These are phyloP conservation scores for Diaporthe ilicicola DNA, from an alignment of 2,329 filamentous ascomycete species.

Conservation along the genomic window DNA sequence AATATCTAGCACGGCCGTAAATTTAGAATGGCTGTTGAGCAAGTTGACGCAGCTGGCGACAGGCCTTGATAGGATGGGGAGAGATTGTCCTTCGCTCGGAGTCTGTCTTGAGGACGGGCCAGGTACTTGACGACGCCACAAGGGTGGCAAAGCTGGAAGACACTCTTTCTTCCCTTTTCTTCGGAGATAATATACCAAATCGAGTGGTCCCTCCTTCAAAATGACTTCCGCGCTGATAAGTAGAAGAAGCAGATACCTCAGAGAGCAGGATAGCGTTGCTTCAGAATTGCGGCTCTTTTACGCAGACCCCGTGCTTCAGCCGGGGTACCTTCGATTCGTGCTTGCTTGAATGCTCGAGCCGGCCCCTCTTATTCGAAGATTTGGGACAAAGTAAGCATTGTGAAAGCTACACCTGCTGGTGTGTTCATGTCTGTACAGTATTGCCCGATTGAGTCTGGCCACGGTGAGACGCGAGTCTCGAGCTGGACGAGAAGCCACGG, in stretches of 20 bases:
- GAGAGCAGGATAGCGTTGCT: background rate
- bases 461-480: background rate
- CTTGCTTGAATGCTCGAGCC: background rate
- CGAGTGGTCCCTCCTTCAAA: too few relatives aligned
- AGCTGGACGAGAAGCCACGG: background rate
- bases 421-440: background rate
- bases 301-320: background rate
- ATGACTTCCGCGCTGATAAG: background rate
- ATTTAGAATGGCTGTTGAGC: background rate
- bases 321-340: background rate
- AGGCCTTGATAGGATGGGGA: too few relatives aligned
- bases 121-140: background rate
- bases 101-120: too few relatives aligned
- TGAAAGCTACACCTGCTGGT: background rate
- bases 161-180: too few relatives aligned
- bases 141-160: background rate
- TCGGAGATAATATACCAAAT: background rate
- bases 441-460: background rate
- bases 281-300: background rate
- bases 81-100: too few relatives aligned
- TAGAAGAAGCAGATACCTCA: background rate
- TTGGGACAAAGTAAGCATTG: background rate
- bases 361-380: background rate
- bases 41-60: background rate
- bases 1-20: background rate